Evolutionary conservation across 352 stramenopile species (phyloP), one percentile per base, ranked within the genome.

Genomic region (Globisporangium nagaii): DNA sequence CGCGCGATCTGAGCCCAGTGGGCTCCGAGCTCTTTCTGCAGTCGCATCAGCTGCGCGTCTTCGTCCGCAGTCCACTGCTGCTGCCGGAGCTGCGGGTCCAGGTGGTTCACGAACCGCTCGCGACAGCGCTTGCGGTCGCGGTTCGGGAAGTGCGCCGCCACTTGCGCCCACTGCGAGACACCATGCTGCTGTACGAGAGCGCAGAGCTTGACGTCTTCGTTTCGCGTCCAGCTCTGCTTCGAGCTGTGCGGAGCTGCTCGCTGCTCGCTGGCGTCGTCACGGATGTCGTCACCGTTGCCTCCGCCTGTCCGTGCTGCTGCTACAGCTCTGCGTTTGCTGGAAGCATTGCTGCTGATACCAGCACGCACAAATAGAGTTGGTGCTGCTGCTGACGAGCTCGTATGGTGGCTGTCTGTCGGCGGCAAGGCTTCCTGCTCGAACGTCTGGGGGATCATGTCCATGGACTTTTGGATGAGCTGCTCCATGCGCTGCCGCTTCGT

Each of bases 61-160:
- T 93, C 82, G 3, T 65, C 40, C 4, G n/a, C 0, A 0, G 42
- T 75, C 82, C 82, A 93, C 10, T 31, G 24, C 37, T 20, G 46
- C 19, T 34, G 37, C 8, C 27, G n/a, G 20, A 88, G 53, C 27
- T 56, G 40, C 13, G 77, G 66, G 35, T 74, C 68, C 37, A 90
- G 46, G 55, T 89, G 74, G 53, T 93, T 90, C 31, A 86, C 63
- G 24, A 71, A 93, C n/a, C 83, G 62, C 46, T 93, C 83, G 1
- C 83, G 72, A 42, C 78, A 90, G 6, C 79, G 64, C 58, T 90
- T 93, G 19, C 83, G 76, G 34, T 87, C 70, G 20, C 68, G 66
- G 3, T 40, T 55, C 4, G 71, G 63, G 11, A 90, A 73, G 13
- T 76, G 36, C 34, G 13, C 12, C 0, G 75, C 72, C 12, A 87